phyloP scores from a whole-genome alignment of 495 filamentous ascomycete genomes.

The Bacidia rubella region DNA sequence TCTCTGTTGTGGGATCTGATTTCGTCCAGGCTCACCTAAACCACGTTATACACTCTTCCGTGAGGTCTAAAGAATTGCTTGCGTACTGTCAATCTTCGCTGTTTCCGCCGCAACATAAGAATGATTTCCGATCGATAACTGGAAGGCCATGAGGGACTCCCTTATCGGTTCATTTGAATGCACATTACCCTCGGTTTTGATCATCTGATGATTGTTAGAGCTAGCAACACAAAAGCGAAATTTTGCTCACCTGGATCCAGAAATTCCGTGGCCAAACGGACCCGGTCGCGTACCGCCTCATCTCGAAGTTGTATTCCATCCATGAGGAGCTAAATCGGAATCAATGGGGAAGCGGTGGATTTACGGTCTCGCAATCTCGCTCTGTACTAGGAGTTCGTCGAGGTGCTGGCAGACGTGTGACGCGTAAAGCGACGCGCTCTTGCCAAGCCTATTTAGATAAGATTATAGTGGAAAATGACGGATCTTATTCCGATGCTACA shows the following conservation, averaged over 20 bases:
- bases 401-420: too few relatives aligned
- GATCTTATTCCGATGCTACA: too few relatives aligned
- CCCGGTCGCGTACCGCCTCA: slow-evolving; percentile 66
- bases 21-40: slow-evolving; percentile 82
- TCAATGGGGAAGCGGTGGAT: not conserved
- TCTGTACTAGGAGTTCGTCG: too few relatives aligned
- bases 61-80: not conserved
- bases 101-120: slow-evolving; percentile 80
- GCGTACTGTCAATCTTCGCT: slow-evolving; percentile 52
- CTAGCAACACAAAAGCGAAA: not conserved
- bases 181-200: slow-evolving; percentile 14
- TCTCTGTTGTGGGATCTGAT: slow-evolving; percentile 81
- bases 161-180: too few relatives aligned
- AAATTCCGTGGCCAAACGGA: slow-evolving; percentile 71
- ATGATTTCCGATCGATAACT: slow-evolving; percentile 77
- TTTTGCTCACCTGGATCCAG: slow-evolving; percentile 60
- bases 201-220: not conserved
- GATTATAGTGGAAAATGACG: not conserved
- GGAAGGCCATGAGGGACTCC: too few relatives aligned
- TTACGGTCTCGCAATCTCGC: too few relatives aligned
- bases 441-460: not conserved
- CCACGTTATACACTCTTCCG: slow-evolving; percentile 1
- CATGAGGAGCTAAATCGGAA: slow-evolving; percentile 34
- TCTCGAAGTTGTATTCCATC: slow-evolving; percentile 61
- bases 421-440: not conserved